Base-by-base conservation (phyloP, 2,329 filamentous ascomycete genomes). In the Pseudopyricularia javanii region DNA sequence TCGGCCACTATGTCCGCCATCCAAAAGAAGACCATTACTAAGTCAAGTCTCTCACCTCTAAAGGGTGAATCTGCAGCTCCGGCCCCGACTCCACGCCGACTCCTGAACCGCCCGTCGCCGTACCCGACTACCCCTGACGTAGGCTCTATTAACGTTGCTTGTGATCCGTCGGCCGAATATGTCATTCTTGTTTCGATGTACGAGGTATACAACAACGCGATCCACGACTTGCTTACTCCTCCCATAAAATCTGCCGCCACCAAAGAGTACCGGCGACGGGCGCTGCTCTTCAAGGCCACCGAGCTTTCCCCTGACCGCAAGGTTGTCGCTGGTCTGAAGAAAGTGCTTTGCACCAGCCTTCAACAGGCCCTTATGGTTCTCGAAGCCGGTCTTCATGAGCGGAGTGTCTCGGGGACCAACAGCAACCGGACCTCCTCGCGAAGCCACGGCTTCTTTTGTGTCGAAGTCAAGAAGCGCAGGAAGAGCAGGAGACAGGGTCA, bases 141-240 rank as follows among this genome's bases (percentile, higher is more conserved):
- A 51, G 81, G 82, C 66, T 75, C 83, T 51, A 73, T 95, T 45
- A 71, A 76, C 4, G 74, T 94, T 0, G 75, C 80, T 0, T 73
- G 82, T 49, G 86, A 91, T 56, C 73, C 75, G 1, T 78, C 78
- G 20, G 80, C 85, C 53, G 88, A 95, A 59, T 96, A 96, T 60
- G 85, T 86, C 4, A 82, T 98, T 52, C 73, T 98, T 11, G 77
- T 98, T 22, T 95, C 90, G 52, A 98, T 98, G 91, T 97, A 97
- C 68, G 93, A 98, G 67, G 91, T 98, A 1, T 96, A 98, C 72
- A 98, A 98, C 63, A 91, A 98, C 69, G 84, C 91, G 34, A 97
- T 98, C 59, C 97, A 94, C 65, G 93, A 98, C 62, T 80, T 98
- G 0, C 74, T 98, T 1, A 86, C 85, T 0, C 79, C 80, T 0